These are phyloP conservation scores for Beauveria bassiana DNA, from an alignment of 2,329 filamentous ascomycete species.

Conservation along the genomic window DNA sequence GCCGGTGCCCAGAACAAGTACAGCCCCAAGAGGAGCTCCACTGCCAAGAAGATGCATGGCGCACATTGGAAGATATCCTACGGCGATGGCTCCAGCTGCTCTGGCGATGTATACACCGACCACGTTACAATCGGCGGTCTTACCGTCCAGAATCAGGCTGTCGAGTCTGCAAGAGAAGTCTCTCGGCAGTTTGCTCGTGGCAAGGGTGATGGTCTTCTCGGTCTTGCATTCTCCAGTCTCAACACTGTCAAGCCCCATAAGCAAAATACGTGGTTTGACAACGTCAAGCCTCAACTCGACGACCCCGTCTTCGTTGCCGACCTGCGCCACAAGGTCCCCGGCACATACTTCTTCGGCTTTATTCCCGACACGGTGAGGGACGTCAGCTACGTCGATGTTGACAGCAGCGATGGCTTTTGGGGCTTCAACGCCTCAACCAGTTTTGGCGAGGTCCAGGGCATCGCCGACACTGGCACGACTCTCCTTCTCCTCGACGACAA, in stretches of 20 bases:
- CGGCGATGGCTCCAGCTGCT: constrained; percentile 36
- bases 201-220: constrained; percentile 23
- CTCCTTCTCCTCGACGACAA: constrained; percentile 54
- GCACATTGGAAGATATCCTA: constrained; percentile 36
- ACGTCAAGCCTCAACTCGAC: constrained; percentile 18
- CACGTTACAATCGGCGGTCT: constrained; percentile 34
- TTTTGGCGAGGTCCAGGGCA: constrained; percentile 31
- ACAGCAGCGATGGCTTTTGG: constrained; percentile 61
- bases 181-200: constrained; percentile 37
- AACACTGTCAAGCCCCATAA: constrained; percentile 36
- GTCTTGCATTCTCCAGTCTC: constrained; percentile 32
- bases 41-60: constrained; percentile 28
- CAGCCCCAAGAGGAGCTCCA: constrained; percentile 30
- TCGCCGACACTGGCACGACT: constrained; percentile 55
- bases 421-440: constrained; percentile 16
- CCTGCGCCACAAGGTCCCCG: constrained; percentile 53
- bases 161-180: constrained; percentile 34
- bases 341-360: constrained; percentile 55
- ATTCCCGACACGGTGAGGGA: constrained; percentile 44
- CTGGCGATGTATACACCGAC: constrained; percentile 38
- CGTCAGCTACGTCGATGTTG: constrained; percentile 54
- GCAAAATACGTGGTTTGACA: constrained; percentile 38
- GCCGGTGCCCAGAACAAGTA: constrained; percentile 31
- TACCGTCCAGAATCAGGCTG: constrained; percentile 33
- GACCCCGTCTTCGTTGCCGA: constrained; percentile 57